A percentile compares a stretch with the other conserved stretches of the same genome.
These are phyloP conservation scores for Synchytrium microbalum DNA, from an alignment of 371 early-diverging fungal species.

Conservation along the genomic window DNA sequence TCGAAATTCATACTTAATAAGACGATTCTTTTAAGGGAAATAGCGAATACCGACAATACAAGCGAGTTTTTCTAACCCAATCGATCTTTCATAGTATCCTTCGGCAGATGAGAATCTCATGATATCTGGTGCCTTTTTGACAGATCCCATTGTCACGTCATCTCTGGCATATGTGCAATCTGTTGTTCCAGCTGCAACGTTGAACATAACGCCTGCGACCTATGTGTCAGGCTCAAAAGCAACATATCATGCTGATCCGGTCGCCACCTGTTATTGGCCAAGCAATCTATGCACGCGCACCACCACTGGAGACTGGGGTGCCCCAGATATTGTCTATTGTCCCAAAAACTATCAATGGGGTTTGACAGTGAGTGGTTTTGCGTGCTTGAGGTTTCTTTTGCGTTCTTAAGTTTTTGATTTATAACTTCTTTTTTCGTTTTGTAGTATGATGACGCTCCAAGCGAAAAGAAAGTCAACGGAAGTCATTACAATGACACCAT, in stretches of 20 bases:
- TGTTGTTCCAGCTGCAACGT: constrained; percentile 12
- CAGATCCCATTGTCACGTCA: background rate
- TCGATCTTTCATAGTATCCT: background rate
- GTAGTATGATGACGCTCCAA: constrained; percentile 17
- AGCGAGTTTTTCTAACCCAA: no score
- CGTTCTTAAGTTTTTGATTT: background rate
- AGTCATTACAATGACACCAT: constrained; percentile 9
- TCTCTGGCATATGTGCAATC: constrained; percentile 10
- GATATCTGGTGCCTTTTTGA: background rate
- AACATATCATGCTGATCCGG: constrained; percentile 8
- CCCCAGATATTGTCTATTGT: constrained; percentile 15
- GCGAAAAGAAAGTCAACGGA: constrained; percentile 13
- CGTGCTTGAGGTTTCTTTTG: constrained; percentile 4
- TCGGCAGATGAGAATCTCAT: background rate
- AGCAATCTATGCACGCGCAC: background rate
- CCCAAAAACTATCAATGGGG: constrained; percentile 12
- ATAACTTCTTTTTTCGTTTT: background rate
- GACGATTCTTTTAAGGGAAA: no score
- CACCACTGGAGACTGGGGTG: background rate
- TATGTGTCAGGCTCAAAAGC: constrained; percentile 12
- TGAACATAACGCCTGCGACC: constrained; percentile 10
- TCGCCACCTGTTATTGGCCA: constrained; percentile 5
- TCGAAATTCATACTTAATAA: no score
- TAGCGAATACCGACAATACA: no score
- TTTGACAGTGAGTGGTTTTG: constrained; percentile 21